Conservation (phyloP, 2,329 filamentous ascomycete species). For the Penicillium griseofulvum region DNA sequence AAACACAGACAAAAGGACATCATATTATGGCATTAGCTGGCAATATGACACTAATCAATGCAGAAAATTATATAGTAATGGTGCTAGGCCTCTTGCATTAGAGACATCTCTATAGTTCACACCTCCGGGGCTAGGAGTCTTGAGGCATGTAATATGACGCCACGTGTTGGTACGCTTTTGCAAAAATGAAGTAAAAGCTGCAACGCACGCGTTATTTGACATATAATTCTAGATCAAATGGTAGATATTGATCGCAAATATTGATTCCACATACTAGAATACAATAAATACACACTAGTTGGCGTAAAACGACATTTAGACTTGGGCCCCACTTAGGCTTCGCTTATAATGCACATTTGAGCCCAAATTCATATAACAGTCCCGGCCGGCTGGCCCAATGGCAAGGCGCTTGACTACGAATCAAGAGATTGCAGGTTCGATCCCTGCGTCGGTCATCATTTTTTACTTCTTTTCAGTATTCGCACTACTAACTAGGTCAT, state of each 20-base stretch:
- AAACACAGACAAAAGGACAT: too few species aligned
- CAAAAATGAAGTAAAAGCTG: neutral
- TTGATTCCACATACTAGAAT: neutral
- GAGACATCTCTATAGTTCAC: too few species aligned
- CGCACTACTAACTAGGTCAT: too few species aligned
- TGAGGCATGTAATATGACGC: too few species aligned
- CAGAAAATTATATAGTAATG: too few species aligned
- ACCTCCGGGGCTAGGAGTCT: too few species aligned
- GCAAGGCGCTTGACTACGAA: slow-evolving; percentile 54
- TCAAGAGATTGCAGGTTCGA: slow-evolving; percentile 54
- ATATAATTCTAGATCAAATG: neutral
- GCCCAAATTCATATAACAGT: accelerated
- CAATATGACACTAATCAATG: too few species aligned
- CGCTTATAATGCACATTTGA: neutral
- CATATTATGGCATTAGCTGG: too few species aligned
- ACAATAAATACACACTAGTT: too few species aligned
- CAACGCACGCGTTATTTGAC: neutral
- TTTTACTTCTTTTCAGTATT: slow-evolving; percentile 6
- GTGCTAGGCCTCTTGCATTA: too few species aligned
- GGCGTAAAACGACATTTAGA: neutral
- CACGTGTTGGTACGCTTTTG: neutral
- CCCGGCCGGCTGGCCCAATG: slow-evolving; percentile 46
- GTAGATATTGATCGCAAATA: neutral
- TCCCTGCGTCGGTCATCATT: slow-evolving; percentile 38
- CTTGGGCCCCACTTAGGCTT: neutral